These are phyloP conservation scores for Saturnispora dispora DNA, from an alignment of 805 yeast genomes.

Conservation along the genomic window DNA sequence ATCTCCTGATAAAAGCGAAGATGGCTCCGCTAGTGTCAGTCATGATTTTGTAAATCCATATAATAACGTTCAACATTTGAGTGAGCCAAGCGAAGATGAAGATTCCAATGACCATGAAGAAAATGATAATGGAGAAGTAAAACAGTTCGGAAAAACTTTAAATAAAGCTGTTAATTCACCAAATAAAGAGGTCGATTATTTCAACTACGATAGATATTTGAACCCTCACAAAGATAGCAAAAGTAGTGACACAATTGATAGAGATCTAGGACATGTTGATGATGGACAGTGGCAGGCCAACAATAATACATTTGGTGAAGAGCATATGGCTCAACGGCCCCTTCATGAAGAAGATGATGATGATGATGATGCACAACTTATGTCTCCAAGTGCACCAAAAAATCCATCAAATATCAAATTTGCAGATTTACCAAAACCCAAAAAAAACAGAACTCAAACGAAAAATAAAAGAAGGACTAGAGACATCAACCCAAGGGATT, in stretches of 20 bases:
- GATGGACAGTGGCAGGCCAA: background rate
- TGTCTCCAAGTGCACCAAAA: background rate
- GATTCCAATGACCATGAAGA: constrained; percentile 8
- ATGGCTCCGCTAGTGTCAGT: background rate
- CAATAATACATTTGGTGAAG: background rate
- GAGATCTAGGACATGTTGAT: background rate
- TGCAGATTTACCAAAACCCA: constrained; percentile 50
- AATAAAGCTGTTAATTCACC: background rate
- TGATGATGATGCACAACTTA: background rate
- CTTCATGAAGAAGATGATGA: background rate
- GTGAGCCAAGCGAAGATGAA: constrained; percentile 35
- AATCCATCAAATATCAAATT: constrained; percentile 39
- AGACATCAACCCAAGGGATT: constrained; percentile 73
- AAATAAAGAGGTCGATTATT: background rate
- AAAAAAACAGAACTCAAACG: constrained; percentile 22
- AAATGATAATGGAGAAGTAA: background rate
- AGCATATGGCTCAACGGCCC: background rate
- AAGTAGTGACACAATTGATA: background rate
- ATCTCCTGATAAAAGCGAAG: constrained; percentile 1
- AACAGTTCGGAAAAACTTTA: background rate
- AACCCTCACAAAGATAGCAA: background rate
- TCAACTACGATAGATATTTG: background rate
- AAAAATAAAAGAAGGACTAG: constrained; percentile 17
- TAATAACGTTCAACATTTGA: constrained; percentile 23
- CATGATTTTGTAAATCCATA: background rate